phyloP scores from a whole-genome alignment of 2,329 filamentous ascomycete species.

The Fusarium goolgardi region DNA sequence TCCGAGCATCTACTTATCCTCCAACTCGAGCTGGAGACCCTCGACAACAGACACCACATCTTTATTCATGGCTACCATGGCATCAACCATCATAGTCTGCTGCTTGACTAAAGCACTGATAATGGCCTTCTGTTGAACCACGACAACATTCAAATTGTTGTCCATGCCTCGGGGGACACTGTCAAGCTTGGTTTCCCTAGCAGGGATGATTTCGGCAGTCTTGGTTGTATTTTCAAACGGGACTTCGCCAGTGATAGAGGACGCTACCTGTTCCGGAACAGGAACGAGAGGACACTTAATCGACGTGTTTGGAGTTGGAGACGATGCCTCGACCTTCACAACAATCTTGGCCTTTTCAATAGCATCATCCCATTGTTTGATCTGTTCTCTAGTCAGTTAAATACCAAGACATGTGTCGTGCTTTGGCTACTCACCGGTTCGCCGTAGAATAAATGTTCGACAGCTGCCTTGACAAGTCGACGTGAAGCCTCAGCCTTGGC shows the following conservation, averaged over 20 bases:
- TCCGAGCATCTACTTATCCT: neutral
- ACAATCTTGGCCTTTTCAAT: neutral
- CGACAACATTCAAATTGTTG: neutral
- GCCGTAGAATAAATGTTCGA: neutral
- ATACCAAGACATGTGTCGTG: neutral
- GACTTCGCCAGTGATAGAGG: neutral
- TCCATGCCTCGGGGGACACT: neutral
- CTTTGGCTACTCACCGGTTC: neutral
- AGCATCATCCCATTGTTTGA: neutral
- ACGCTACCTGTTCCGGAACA: neutral
- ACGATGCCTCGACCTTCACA: neutral
- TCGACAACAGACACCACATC: neutral
- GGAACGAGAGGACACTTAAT: too few species aligned
- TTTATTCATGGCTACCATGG: neutral
- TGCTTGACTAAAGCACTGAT: neutral
- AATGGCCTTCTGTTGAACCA: neutral
- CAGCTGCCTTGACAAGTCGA: neutral
- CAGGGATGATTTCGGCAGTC: neutral
- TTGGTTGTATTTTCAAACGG: neutral
- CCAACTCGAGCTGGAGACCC: neutral
- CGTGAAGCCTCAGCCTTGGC: neutral
- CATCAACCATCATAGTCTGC: neutral
- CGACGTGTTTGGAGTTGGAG: too few species aligned
- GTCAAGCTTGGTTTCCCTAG: neutral
- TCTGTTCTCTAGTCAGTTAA: neutral